phyloP scores from a whole-genome alignment of 306 rosid genomes.

The Rosa multiflora region DNA sequence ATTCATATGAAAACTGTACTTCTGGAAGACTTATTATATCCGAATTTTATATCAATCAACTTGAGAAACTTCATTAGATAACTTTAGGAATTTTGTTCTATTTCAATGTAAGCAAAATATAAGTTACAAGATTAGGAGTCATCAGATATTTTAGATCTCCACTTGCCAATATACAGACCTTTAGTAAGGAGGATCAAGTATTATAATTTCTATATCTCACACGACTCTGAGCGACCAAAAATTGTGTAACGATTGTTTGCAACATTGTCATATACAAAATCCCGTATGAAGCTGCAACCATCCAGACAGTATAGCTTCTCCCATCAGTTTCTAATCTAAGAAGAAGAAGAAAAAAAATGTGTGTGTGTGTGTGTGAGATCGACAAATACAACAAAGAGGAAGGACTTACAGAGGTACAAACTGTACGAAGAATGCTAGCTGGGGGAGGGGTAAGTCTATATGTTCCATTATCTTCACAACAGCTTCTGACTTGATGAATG shows the following conservation, averaged over 20 bases:
- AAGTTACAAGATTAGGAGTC: slow-evolving; percentile 6
- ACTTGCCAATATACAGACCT: slow-evolving; percentile 6
- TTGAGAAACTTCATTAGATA: slow-evolving; percentile 19
- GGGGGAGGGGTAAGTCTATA: slow-evolving; percentile 86
- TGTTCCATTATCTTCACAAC: slow-evolving; percentile 91
- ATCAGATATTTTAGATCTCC: slow-evolving; percentile 8
- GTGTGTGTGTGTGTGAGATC: not conserved
- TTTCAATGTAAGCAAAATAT: not conserved
- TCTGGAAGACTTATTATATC: not conserved
- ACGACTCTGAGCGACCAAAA: slow-evolving; percentile 88
- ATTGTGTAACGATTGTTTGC: slow-evolving; percentile 84
- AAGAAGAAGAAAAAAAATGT: not conserved
- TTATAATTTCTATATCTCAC: slow-evolving; percentile 51
- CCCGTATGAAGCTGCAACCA: slow-evolving; percentile 67
- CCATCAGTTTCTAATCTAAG: not conserved
- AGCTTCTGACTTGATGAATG: slow-evolving; percentile 82
- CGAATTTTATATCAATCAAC: not conserved
- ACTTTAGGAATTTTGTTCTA: slow-evolving; percentile 17
- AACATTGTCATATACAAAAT: slow-evolving; percentile 77
- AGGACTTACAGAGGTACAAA: slow-evolving; percentile 82
- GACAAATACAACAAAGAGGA: not conserved
- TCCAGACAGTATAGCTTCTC: slow-evolving; percentile 18
- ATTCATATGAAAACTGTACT: not conserved
- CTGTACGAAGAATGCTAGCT: slow-evolving; percentile 57
- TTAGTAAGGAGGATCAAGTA: slow-evolving; percentile 9